Percentiles rank a stretch among this genome's conserved stretches.
These are phyloP conservation scores for Sugiyamaella grinbergsii DNA, from an alignment of 1,139 yeast genomes.

Conservation along the genomic window DNA sequence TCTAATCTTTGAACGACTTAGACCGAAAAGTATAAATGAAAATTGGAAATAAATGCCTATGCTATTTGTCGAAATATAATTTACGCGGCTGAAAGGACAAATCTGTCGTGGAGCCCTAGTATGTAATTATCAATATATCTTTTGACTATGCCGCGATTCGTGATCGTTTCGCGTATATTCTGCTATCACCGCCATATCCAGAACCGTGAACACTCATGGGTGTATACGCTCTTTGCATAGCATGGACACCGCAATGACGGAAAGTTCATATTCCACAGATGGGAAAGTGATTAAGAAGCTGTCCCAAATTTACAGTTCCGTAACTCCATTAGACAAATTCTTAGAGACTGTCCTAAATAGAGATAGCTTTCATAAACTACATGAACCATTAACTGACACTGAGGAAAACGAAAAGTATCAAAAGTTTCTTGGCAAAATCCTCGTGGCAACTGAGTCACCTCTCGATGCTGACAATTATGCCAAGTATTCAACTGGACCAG, in stretches of 20 bases:
- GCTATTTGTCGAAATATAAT: too few relatives aligned
- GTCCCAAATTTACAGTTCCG: not conserved
- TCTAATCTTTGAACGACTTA: not conserved
- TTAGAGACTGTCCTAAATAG: conserved; percentile 4
- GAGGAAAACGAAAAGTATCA: conserved; percentile 3
- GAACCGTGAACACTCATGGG: too few relatives aligned
- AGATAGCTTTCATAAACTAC: not conserved
- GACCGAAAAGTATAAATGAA: not conserved
- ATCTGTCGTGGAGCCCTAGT: too few relatives aligned
- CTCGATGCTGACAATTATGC: not conserved
- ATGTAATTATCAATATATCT: too few relatives aligned
- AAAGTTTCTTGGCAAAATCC: not conserved
- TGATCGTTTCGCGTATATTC: not conserved
- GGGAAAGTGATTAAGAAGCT: not conserved
- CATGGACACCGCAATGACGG: not conserved
- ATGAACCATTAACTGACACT: not conserved
- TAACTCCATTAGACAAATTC: conserved; percentile 7
- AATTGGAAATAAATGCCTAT: not conserved
- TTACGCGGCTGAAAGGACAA: too few relatives aligned
- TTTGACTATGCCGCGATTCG: too few relatives aligned
- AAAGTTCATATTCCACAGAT: not conserved
- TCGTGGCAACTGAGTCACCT: conserved; percentile 4
- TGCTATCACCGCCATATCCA: too few relatives aligned
- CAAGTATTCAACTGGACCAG: not conserved
- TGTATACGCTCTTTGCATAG: too few relatives aligned